Percentiles rank a stretch among this genome's conserved stretches.
Evolutionary conservation across 208 protist species (phyloP).

Genomic region (Trypanosoma brucei): DNA sequence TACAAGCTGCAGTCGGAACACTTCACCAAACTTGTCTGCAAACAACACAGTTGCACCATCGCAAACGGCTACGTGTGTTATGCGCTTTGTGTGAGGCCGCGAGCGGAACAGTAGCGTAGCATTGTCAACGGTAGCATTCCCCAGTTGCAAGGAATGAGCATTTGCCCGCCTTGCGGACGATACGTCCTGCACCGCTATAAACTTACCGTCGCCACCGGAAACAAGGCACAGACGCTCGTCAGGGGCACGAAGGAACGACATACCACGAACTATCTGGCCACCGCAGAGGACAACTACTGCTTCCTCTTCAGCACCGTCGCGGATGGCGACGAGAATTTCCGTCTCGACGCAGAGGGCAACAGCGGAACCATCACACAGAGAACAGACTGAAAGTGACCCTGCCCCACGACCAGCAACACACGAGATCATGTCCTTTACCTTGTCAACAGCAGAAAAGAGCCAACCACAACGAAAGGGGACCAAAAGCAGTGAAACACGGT

Average conservation of each 20-base stretch:
- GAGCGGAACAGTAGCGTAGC: constrained; percentile 49
- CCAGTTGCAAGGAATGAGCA: not conserved
- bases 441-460: no score
- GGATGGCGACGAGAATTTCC: constrained; percentile 49
- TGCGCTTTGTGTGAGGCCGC: constrained; percentile 80
- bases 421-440: not conserved
- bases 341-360: constrained; percentile 49
- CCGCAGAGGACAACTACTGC: constrained; percentile 52
- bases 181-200: constrained; percentile 75
- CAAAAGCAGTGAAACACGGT: no score
- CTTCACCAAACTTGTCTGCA: constrained; percentile 89
- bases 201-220: constrained; percentile 68
- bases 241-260: constrained; percentile 55
- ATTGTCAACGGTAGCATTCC: constrained; percentile 1
- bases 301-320: constrained; percentile 18
- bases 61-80: constrained; percentile 52
- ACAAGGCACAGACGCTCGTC: constrained; percentile 61
- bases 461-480: no score
- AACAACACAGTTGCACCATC: constrained; percentile 69
- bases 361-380: constrained; percentile 22
- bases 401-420: not conserved
- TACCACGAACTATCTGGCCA: constrained; percentile 59
- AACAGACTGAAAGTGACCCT: constrained; percentile 13
- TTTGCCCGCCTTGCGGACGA: constrained; percentile 21
- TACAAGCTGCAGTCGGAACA: constrained; percentile 58